phyloP scores from a whole-genome alignment of 2,329 filamentous ascomycete genomes.

The Botryotinia globosa region DNA sequence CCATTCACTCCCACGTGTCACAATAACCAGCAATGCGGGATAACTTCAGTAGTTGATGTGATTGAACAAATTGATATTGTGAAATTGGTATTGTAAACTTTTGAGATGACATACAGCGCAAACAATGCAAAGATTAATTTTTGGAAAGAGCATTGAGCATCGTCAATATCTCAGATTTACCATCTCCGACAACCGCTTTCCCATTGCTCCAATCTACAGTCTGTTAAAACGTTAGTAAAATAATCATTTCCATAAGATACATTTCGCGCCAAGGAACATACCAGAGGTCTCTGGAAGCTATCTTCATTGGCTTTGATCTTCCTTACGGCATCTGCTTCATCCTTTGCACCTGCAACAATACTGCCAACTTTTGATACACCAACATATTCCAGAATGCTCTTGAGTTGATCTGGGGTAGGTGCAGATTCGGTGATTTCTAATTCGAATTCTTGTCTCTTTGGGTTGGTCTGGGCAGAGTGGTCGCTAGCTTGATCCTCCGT shows the following conservation, averaged over 20 bases:
- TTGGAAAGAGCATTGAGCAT: constrained; percentile 61
- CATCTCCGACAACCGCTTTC: constrained; percentile 71
- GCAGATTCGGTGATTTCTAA: constrained; percentile 77
- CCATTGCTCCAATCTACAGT: constrained; percentile 94
- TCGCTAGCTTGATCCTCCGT: constrained; percentile 73
- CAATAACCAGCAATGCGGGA: background rate
- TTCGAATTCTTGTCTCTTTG: constrained; percentile 67
- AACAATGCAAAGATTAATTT: constrained; percentile 23
- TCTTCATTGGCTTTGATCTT: constrained; percentile 68
- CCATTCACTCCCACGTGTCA: background rate
- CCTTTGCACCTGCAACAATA: constrained; percentile 71
- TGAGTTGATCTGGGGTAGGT: constrained; percentile 79
- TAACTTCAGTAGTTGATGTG: background rate
- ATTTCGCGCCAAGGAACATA: constrained; percentile 46
- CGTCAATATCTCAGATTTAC: constrained; percentile 86
- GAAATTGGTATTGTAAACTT: constrained; percentile 16
- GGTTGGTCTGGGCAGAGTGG: constrained; percentile 56
- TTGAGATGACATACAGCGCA: background rate
- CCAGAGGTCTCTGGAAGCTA: constrained; percentile 73
- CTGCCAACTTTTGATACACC: constrained; percentile 59
- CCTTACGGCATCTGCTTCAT: constrained; percentile 74
- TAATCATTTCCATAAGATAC: background rate
- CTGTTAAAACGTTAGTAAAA: constrained; percentile 40
- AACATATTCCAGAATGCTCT: constrained; percentile 80
- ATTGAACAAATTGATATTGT: background rate